Base-by-base conservation (phyloP, 2,329 filamentous ascomycete genomes). In the Colletotrichum sp. region DNA sequence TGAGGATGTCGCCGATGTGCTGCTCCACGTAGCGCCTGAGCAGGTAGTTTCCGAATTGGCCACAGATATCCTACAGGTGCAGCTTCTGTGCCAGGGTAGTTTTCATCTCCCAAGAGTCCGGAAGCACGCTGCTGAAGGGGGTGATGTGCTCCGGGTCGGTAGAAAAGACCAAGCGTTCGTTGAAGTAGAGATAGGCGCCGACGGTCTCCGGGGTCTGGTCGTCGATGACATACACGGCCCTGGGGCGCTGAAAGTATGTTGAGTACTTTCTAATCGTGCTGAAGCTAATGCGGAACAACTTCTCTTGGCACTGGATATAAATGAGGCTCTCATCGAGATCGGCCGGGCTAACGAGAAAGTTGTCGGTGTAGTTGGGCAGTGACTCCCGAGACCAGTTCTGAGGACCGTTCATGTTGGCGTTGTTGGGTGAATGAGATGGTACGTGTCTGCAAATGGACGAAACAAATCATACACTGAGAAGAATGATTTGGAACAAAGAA, bases 261-360 rank as follows among this genome's bases (percentile, higher is more conserved):
- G 43, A 52, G 43, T 52, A 21, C n/a, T 13, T 52, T 21, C 43
- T 13, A 0, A 52, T 7, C 12, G 43, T 24, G 43, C n/a, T 13
- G n/a, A 52, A 24, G n/a, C 43, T 52, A 21, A 7, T 52, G 43
- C n/a, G 2, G n/a, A 52, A 52, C 2, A 0, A 13, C 12, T 52
- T 52, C n/a, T 52, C 43, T 24, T 13, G 10, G n/a, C 43, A 52
- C 10, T 21, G n/a, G 43, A 52, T 21, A 21, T 21, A 13, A 7
- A 52, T 1, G 6, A 52, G 10, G 10, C 16, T 21, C n/a, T 4
- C 12, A 13, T 13, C 0, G 43, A 1, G n/a, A 0, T 52, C n/a
- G 1, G 5, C 43, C n/a, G 4, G 43, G 10, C n/a, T 52, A 13
- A 48, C 4, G 18, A 48, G 43, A 48, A 7, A 52, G 43, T 52